Base-by-base conservation (phyloP, 768 basidiomycete genomes). In the Daedaleopsis nitida region DNA sequence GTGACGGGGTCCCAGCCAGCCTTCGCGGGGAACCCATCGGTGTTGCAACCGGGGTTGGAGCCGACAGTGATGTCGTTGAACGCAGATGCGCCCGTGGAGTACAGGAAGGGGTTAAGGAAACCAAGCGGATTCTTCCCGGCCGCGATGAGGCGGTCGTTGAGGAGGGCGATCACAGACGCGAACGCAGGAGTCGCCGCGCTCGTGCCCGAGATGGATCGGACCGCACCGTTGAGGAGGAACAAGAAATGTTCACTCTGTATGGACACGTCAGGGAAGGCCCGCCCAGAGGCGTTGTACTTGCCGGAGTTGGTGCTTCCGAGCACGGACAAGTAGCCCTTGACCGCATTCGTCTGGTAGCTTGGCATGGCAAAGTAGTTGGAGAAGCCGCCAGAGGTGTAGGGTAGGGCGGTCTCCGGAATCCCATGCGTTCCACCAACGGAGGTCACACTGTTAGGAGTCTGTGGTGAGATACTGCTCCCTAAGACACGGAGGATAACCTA, bases 111-210 rank as follows among this genome's bases (percentile, higher is more conserved):
- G 60, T 77, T 76, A 21, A 77, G 67, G 69, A 75, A 77, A 5
- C 76, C 76, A 17, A 77, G 68, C 14, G 74, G 23, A 1, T 68
- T 44, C 51, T 66, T 58, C 0, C 71, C 70, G 9, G 59, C 65
- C 5, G 70, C 57, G 49, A 76, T 42, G 27, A 69, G 65, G 2
- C 67, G 69, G 62, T 75, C 74, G 49, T 77, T 77, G 50, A 90
- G 71, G 60, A 90, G 79, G 6, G 87, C 77, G 12, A 89, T 74
- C 45, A 89, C 74, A 21, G 79, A 83, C 11, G 89, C 81, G 56
- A 91, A 86, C 0, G 86, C 76, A 0, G 89, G 89, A 3, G 85
- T 67, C 1, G 86, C 68, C 1, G 85, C 84, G 11, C 86, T 88
- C 2, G 89, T 91, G 24, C 89, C 89, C 1, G 63, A 69, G 39